Conservation (phyloP, 78 protist species). For the Pigoraptor vietnamica region DNA sequence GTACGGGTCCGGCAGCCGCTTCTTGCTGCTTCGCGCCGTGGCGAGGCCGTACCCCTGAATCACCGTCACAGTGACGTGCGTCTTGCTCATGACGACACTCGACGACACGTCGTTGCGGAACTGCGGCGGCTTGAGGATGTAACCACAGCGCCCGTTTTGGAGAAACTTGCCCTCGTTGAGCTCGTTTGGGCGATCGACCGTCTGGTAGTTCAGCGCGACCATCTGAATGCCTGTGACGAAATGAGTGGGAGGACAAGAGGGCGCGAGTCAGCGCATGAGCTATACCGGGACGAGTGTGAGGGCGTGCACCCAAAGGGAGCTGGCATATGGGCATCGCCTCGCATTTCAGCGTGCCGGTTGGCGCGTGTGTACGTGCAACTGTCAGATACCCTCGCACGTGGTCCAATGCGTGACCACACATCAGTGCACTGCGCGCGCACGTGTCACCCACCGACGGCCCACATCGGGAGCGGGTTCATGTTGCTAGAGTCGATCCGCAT, state of each 20-base stretch:
- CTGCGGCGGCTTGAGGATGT: constrained; percentile 27
- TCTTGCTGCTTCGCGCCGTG: neutral
- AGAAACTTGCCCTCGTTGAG: constrained; percentile 30
- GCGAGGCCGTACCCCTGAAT: neutral
- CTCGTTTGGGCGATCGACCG: constrained; percentile 40
- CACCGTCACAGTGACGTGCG: neutral
- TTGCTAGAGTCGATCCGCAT: constrained; percentile 67
- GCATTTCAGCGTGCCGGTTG: no score
- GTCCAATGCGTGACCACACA: no score
- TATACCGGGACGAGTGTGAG: neutral
- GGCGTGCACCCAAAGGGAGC: neutral
- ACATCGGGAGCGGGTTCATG: constrained; percentile 60
- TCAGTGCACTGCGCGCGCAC: neutral
- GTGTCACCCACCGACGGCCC: no score
- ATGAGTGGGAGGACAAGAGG: neutral
- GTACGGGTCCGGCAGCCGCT: neutral
- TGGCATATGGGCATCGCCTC: no score
- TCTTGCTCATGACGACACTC: neutral
- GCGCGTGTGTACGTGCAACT: no score
- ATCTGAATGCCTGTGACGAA: constrained; percentile 55
- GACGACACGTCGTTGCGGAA: neutral
- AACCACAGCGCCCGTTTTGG: constrained; percentile 35
- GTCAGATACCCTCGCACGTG: no score
- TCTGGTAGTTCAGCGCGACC: constrained; percentile 81
- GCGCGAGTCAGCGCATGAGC: neutral